These are phyloP conservation scores for Didymella pomorum DNA, from an alignment of 2,329 filamentous ascomycete genomes.

Conservation along the genomic window DNA sequence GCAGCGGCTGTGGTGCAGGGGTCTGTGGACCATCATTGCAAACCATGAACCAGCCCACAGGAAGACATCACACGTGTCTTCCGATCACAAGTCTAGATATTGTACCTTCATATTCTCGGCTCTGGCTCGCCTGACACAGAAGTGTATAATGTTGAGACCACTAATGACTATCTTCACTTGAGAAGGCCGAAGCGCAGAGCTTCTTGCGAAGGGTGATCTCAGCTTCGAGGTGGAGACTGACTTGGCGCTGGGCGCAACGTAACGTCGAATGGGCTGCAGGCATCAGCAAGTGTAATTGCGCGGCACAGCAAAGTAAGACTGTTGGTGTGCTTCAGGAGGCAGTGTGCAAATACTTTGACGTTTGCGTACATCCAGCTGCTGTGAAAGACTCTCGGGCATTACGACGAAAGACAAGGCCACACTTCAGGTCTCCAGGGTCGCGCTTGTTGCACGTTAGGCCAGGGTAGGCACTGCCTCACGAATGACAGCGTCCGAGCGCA, in stretches of 20 bases:
- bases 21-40: not conserved
- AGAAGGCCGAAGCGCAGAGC: slow-evolving; percentile 6
- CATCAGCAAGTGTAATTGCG: not conserved
- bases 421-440: slow-evolving; percentile 17
- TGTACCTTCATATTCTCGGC: too few species aligned
- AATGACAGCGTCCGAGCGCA: slow-evolving; percentile 23
- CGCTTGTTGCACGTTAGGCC: slow-evolving; percentile 15
- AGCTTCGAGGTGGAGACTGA: slow-evolving; percentile 18
- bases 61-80: not conserved
- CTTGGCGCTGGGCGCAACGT: slow-evolving; percentile 23
- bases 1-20: slow-evolving; percentile 4
- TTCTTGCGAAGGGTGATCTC: slow-evolving; percentile 15
- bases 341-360: not conserved
- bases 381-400: slow-evolving; percentile 4
- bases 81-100: not conserved
- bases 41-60: not conserved
- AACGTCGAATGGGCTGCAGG: slow-evolving; percentile 14
- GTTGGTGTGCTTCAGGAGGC: not conserved
- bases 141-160: slow-evolving; percentile 9
- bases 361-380: not conserved
- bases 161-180: slow-evolving; percentile 14
- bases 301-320: slow-evolving; percentile 6
- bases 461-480: slow-evolving; percentile 29
- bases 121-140: not conserved
- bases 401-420: not conserved